These are phyloP conservation scores for Mucor saturninus DNA, from an alignment of 371 early-diverging fungal genomes.

Conservation along the genomic window DNA sequence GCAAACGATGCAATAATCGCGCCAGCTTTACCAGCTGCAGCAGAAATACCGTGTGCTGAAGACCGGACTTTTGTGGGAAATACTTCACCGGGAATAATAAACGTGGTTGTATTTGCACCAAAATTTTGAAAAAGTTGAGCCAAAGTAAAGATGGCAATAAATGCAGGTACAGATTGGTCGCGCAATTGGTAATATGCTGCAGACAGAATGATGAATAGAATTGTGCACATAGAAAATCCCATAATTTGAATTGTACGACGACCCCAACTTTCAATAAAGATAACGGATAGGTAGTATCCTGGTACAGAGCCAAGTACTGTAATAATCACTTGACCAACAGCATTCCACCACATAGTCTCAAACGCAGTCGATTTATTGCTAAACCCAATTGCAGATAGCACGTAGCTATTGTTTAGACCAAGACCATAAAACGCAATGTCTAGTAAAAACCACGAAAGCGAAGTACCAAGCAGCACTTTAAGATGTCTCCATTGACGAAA, in stretches of 20 bases:
- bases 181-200: conserved; percentile 49
- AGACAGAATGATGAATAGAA: conserved; percentile 45
- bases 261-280: conserved; percentile 78
- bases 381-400: conserved; percentile 63
- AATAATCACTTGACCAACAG: conserved; percentile 69
- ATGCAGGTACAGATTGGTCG: conserved; percentile 54
- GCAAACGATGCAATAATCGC: conserved; percentile 80
- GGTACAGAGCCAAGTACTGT: conserved; percentile 82
- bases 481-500: conserved; percentile 55
- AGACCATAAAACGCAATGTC: conserved; percentile 84
- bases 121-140: conserved; percentile 89
- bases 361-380: conserved; percentile 12
- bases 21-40: conserved; percentile 84
- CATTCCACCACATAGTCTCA: conserved; percentile 10
- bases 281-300: conserved; percentile 83
- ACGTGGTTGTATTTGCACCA: conserved; percentile 84
- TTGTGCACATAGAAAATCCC: conserved; percentile 57
- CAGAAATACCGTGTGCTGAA: conserved; percentile 87
- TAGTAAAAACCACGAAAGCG: conserved; percentile 66
- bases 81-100: conserved; percentile 82
- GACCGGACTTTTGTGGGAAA: conserved; percentile 88
- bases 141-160: conserved; percentile 72
- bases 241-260: conserved; percentile 80
- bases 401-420: conserved; percentile 69
- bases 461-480: conserved; percentile 54